Conservation (phyloP, 2,329 filamentous ascomycete genomes). For the Fusarium staphyleae region DNA sequence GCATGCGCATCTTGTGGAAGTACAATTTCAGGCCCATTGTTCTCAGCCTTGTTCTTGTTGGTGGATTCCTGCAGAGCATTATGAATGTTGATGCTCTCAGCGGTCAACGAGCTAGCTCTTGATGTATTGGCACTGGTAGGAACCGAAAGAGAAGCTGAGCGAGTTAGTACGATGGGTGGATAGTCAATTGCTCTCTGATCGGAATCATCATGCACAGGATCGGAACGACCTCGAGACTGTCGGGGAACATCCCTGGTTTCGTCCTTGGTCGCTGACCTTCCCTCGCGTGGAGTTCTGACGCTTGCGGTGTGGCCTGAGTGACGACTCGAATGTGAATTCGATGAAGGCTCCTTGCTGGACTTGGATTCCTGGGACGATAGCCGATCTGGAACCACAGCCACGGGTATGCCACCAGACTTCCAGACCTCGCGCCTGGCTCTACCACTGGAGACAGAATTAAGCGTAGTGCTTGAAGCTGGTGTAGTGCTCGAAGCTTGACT, state of each 20-base stretch:
- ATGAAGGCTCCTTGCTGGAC: constrained; percentile 59
- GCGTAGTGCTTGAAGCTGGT: constrained; percentile 53
- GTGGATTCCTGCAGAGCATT: constrained; percentile 49
- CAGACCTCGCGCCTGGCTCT: constrained; percentile 65
- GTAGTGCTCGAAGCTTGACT: constrained; percentile 60
- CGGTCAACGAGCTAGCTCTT: constrained; percentile 62
- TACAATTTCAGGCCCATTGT: constrained; percentile 21
- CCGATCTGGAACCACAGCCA: constrained; percentile 67
- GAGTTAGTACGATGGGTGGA: constrained; percentile 62
- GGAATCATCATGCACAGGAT: constrained; percentile 58
- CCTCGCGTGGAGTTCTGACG: constrained; percentile 55
- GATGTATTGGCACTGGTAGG: constrained; percentile 66
- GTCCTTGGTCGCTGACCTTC: constrained; percentile 53
- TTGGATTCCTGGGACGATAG: constrained; percentile 61
- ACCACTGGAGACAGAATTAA: constrained; percentile 59
- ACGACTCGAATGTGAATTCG: constrained; percentile 68
- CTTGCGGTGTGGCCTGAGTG: constrained; percentile 62
- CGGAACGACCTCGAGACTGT: constrained; percentile 50
- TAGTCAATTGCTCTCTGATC: constrained; percentile 67
- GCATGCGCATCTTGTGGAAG: constrained; percentile 19
- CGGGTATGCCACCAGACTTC: constrained; percentile 67
- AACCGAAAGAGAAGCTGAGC: constrained; percentile 68
- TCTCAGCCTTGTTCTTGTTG: constrained; percentile 23
- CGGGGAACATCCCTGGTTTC: constrained; percentile 53
- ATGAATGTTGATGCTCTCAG: constrained; percentile 65